These are phyloP conservation scores for Jasminum sambac DNA, from an alignment of 257 asterid species.

Conservation along the genomic window DNA sequence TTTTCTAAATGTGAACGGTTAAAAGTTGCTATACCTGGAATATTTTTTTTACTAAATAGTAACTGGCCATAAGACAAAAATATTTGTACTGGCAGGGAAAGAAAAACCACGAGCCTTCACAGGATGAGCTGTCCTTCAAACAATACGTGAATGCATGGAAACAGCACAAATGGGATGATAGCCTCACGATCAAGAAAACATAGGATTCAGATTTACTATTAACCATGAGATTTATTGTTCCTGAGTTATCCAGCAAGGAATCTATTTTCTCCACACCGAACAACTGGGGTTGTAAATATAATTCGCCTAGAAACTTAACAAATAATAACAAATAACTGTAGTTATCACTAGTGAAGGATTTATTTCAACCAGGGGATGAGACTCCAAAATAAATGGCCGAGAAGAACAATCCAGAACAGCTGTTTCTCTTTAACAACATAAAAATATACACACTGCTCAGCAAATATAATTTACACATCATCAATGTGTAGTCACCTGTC, in stretches of 20 bases:
- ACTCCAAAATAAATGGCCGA: constrained; percentile 9
- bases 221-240: background rate
- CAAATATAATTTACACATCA: background rate
- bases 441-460: background rate
- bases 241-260: constrained; percentile 4
- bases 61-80: background rate
- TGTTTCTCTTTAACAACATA: constrained; percentile 12
- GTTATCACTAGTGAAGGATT: constrained; percentile 9
- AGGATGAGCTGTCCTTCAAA: background rate
- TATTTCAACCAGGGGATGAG: constrained; percentile 16
- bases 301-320: background rate
- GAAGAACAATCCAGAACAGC: constrained; percentile 2
- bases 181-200: background rate
- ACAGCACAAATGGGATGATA: background rate
- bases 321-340: background rate
- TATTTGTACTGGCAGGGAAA: background rate
- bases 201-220: background rate
- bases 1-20: no score
- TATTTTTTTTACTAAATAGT: background rate
- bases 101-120: background rate
- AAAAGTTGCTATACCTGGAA: no score
- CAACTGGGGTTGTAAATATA: background rate
- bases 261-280: background rate
- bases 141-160: background rate
- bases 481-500: constrained; percentile 7